These are phyloP conservation scores for Zymoseptoria passerinii DNA, from an alignment of 2,329 filamentous ascomycete genomes.

Conservation along the genomic window DNA sequence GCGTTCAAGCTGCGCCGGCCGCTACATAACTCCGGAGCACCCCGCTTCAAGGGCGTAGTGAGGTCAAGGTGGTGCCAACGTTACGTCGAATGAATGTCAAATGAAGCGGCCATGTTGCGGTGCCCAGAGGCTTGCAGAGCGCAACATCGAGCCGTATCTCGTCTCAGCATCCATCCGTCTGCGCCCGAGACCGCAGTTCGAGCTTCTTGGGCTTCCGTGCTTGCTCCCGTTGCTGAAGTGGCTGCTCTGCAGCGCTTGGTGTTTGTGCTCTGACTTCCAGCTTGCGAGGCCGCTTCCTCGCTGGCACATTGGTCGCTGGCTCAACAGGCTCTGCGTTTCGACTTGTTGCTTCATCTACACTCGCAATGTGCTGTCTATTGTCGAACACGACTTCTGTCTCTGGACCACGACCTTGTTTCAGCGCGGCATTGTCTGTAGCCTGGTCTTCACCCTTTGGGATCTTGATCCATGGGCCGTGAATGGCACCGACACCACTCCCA, in stretches of 20 bases:
- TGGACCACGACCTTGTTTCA: slow-evolving; percentile 8
- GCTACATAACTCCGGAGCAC: no score
- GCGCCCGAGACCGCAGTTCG: slow-evolving; percentile 1
- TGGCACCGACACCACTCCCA: slow-evolving; percentile 34
- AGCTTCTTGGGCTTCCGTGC: slow-evolving; percentile 5
- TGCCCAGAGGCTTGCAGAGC: neutral
- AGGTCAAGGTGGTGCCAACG: neutral
- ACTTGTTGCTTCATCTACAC: neutral
- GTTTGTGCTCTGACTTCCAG: slow-evolving; percentile 9
- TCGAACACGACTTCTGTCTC: slow-evolving; percentile 11
- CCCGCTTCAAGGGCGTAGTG: neutral
- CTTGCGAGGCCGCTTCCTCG: slow-evolving; percentile 16
- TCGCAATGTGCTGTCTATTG: neutral
- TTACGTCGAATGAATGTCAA: neutral
- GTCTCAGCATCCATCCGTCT: neutral
- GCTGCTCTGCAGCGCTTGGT: neutral
- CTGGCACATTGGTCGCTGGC: neutral
- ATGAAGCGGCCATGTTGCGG: neutral
- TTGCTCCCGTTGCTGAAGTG: neutral
- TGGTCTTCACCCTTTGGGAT: slow-evolving; percentile 16
- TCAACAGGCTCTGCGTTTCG: neutral
- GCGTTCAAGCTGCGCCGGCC: no score
- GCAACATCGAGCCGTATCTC: neutral
- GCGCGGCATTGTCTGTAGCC: slow-evolving; percentile 5
- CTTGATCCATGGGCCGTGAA: slow-evolving; percentile 38